These are phyloP conservation scores for Coniochaeta sp. DNA, from an alignment of 2,329 filamentous ascomycete genomes.

Conservation along the genomic window DNA sequence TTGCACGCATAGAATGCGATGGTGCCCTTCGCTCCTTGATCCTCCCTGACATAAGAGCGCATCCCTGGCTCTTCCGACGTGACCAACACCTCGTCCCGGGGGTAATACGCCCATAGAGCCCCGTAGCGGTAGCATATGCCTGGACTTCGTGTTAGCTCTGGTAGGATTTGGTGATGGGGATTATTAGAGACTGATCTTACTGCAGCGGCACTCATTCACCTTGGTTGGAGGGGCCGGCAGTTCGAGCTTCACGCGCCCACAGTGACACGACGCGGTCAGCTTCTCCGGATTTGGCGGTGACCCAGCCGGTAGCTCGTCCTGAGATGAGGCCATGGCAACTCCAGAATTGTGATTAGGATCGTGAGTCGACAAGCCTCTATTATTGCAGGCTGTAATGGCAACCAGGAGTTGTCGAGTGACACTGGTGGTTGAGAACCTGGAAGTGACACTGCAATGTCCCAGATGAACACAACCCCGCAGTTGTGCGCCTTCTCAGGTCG, in stretches of 20 bases:
- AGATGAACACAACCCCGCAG: no score
- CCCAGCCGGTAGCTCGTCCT: conserved; percentile 3
- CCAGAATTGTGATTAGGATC: not conserved
- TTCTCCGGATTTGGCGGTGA: conserved; percentile 1
- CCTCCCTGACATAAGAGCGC: conserved; percentile 3
- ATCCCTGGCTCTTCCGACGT: not conserved
- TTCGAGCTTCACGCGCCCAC: conserved; percentile 7
- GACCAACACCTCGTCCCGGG: conserved; percentile 4
- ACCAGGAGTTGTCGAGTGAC: no score
- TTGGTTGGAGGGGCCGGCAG: conserved; percentile 5
- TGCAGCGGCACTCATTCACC: conserved; percentile 8
- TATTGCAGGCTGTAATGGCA: not conserved
- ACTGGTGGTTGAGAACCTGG: no score
- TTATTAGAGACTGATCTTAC: no score
- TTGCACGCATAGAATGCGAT: conserved; percentile 8
- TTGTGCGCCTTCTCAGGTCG: no score
- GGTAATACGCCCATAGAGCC: conserved; percentile 7
- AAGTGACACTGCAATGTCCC: no score
- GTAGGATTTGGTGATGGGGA: no score
- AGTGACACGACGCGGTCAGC: conserved; percentile 6
- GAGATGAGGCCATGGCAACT: not conserved
- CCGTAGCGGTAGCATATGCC: conserved; percentile 9
- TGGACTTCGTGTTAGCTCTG: no score
- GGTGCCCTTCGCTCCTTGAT: not conserved
- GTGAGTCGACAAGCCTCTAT: not conserved